Evolutionary conservation across 2,329 filamentous ascomycete species (phyloP).

Genomic region (Pyrenophora tritici-repentis): DNA sequence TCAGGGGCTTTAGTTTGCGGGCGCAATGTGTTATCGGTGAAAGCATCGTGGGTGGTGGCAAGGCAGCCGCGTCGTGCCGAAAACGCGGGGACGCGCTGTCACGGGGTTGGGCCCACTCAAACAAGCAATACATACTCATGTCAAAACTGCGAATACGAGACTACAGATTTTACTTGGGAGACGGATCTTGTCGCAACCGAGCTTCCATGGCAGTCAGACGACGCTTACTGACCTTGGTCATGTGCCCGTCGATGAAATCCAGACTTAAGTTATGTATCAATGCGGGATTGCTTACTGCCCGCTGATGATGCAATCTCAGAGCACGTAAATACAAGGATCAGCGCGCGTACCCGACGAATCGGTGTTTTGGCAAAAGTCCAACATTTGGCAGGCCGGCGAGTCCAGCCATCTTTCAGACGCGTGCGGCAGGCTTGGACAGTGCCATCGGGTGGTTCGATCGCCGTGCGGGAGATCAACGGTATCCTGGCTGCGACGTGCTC

Average conservation of each 20-base stretch:
- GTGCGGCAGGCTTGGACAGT: not conserved
- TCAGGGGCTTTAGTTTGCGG: not conserved
- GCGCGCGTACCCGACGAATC: not conserved
- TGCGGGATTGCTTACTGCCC: too few relatives aligned
- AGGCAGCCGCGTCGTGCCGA: slow-evolving; percentile 1
- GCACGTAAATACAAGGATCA: not conserved
- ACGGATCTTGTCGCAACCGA: too few relatives aligned
- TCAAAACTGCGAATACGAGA: too few relatives aligned
- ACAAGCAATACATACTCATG: too few relatives aligned
- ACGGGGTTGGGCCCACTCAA: slow-evolving; percentile 5
- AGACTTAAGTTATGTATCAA: too few relatives aligned
- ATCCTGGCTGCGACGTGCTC: slow-evolving; percentile 12
- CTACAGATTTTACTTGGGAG: too few relatives aligned
- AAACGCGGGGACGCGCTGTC: slow-evolving; percentile 22
- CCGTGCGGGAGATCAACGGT: slow-evolving; percentile 21
- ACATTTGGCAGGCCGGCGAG: not conserved
- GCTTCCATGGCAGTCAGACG: too few relatives aligned
- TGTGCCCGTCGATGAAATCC: too few relatives aligned
- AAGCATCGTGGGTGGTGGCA: slow-evolving; percentile 8
- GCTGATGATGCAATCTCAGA: slow-evolving; percentile 3
- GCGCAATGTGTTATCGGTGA: not conserved
- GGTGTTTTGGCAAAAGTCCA: slow-evolving; percentile 1
- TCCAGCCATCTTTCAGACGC: slow-evolving; percentile 9
- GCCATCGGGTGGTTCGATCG: slow-evolving; percentile 15
- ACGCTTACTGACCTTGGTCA: too few relatives aligned